Evolutionary conservation across 305 asterid species (phyloP).

Genomic region (Fraxinus angustifolia): DNA sequence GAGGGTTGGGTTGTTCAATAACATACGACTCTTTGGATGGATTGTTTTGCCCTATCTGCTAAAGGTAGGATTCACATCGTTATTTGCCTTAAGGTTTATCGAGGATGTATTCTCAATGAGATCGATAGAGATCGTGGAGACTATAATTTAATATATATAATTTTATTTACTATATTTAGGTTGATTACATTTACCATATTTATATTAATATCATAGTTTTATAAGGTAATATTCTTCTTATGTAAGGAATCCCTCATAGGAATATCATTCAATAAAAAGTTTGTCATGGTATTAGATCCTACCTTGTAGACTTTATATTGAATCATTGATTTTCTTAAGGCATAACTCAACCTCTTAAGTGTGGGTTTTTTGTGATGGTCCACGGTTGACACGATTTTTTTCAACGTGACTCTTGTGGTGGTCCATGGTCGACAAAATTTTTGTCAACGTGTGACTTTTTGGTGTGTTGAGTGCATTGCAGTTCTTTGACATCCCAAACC

Average conservation of each 20-base stretch:
- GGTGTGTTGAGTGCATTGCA: not conserved
- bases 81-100: not conserved
- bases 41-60: not conserved
- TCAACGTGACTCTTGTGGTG: no score
- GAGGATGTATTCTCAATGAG: not conserved
- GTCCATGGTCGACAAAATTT: not conserved
- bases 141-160: no score
- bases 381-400: no score
- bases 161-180: no score
- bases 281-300: not conserved
- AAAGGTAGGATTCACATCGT: not conserved
- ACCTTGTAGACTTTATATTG: no score
- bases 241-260: not conserved
- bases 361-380: no score
- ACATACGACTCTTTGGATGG: not conserved
- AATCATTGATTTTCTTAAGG: no score
- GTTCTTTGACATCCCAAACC: not conserved
- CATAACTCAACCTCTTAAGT: no score
- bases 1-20: not conserved
- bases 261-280: not conserved
- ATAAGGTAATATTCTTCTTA: no score
- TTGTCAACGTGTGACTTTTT: not conserved
- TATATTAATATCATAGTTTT: no score
- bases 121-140: no score
- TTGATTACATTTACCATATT: no score